phyloP scores from a whole-genome alignment of 2,329 filamentous ascomycete genomes.

The Trichophyton equinum region DNA sequence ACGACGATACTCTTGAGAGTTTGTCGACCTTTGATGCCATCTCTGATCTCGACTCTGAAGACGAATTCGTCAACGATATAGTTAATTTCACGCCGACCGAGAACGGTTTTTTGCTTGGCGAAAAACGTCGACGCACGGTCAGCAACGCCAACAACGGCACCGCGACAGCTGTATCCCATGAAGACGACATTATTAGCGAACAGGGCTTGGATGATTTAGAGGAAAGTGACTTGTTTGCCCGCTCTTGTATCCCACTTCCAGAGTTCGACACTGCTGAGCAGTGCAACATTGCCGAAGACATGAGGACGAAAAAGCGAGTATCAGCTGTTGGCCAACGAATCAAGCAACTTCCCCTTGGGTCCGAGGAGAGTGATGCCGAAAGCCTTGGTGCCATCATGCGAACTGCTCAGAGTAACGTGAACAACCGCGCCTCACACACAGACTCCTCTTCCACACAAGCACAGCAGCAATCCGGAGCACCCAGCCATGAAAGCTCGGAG shows the following conservation, averaged over 20 bases:
- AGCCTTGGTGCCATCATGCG: conserved; percentile 17
- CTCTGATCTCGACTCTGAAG: conserved; percentile 81
- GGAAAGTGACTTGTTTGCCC: conserved; percentile 50
- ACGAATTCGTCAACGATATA: conserved; percentile 66
- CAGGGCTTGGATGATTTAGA: conserved; percentile 66
- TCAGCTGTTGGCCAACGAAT: conserved; percentile 26
- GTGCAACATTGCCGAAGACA: conserved; percentile 40
- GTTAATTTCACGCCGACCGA: conserved; percentile 53
- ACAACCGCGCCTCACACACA: conserved; percentile 32
- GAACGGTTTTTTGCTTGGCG: conserved; percentile 48
- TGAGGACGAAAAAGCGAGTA: conserved; percentile 40
- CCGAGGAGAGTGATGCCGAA: conserved; percentile 21
- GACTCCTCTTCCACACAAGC: conserved; percentile 24
- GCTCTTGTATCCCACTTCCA: conserved; percentile 50
- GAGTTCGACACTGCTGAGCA: conserved; percentile 32
- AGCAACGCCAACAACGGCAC: conserved; percentile 52
- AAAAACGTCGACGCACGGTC: conserved; percentile 62
- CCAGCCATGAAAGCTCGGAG: conserved; percentile 34
- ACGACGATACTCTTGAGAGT: conserved; percentile 42
- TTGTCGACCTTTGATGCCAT: conserved; percentile 71
- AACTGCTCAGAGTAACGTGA: conserved; percentile 22
- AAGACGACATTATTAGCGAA: conserved; percentile 65
- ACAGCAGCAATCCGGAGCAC: conserved; percentile 27
- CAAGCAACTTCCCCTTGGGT: conserved; percentile 18
- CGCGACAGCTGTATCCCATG: conserved; percentile 39